Evolutionary conservation across 805 yeast genomes (phyloP), one percentile per base, ranked within the genome.

Genomic region (Hanseniaspora vineae): DNA sequence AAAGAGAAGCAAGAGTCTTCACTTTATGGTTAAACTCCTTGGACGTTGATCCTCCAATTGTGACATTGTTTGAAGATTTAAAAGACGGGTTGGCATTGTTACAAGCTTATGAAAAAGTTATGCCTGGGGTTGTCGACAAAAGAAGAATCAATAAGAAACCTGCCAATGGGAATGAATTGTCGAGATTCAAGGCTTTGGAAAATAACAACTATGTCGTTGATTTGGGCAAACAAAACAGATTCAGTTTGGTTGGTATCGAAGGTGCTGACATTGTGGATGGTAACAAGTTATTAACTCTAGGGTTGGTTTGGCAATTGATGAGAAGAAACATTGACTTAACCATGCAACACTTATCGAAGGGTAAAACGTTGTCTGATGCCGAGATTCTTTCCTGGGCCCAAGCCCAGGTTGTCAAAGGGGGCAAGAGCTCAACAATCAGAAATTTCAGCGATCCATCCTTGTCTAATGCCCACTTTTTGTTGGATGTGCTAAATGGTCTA

Each of bases 171-270:
- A 66, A 67, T 11, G 96, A 88, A 60, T 57, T 92, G 54, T 77
- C 87, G 42, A 78, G 97, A 55, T 92, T 92, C 71, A 92, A 90
- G 68, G 96, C 96, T 1, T 75, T 92, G 50, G 98, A 92, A 67
- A 92, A 92, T 66, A 87, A 95, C n/a, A 92, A 92, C 66, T 92
- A 92, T 61, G 96, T 95, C n/a, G 97, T 92, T 40, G 95, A 86
- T 56, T 75, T 94, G 46, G 98, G 98, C 57, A 89, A 89, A 66
- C 84, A 87, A 35, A 85, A 86, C 64, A 79, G 81, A 47, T 92
- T 92, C 66, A 90, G 97, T 1, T 73, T 92, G 49, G 98, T 92
- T 45, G 98, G 98, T 54, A 92, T 92, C 53, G 97, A 92, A 64
- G 98, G 98, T 46, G 86, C 96, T 2, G 98, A 92, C 67, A 90